A percentile compares a stretch with the other conserved stretches of the same genome.
phyloP scores from a whole-genome alignment of 2,329 filamentous ascomycete species.

The Cladobotryum protrusum region DNA sequence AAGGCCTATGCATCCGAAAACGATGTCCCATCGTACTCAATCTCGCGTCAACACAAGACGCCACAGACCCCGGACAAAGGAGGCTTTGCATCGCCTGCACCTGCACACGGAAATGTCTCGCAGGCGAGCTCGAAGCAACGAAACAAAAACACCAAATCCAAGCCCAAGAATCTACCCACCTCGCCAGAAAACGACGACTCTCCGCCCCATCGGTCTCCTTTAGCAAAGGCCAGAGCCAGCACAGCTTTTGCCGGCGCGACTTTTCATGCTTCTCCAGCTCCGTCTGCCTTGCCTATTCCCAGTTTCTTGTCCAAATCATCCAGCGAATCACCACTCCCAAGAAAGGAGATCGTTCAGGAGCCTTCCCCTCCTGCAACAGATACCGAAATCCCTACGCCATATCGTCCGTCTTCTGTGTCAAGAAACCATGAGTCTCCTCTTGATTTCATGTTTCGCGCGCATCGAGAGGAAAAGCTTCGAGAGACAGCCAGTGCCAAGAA shows the following conservation, averaged over 20 bases:
- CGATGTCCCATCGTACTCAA: conserved; percentile 32
- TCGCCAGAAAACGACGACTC: conserved; percentile 44
- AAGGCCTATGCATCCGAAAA: conserved; percentile 57
- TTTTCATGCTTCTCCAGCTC: conserved; percentile 90
- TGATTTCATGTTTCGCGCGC: conserved; percentile 84
- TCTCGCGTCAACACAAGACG: conserved; percentile 28
- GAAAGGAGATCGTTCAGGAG: conserved; percentile 33
- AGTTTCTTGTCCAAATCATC: conserved; percentile 75
- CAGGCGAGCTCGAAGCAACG: conserved; percentile 24
- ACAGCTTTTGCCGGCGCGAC: conserved; percentile 84
- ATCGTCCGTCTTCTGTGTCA: conserved; percentile 30
- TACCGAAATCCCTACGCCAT: conserved; percentile 42
- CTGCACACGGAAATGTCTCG: conserved; percentile 17
- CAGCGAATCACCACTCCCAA: conserved; percentile 50
- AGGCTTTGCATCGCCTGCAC: conserved; percentile 30
- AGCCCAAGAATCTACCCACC: conserved; percentile 23
- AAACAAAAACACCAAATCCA: conserved; percentile 26
- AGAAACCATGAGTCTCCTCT: conserved; percentile 63
- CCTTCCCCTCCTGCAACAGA: conserved; percentile 49
- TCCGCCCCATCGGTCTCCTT: conserved; percentile 32
- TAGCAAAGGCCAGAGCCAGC: conserved; percentile 39
- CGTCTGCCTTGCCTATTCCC: conserved; percentile 82
- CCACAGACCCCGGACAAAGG: conserved; percentile 44
- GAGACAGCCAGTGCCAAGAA: conserved; percentile 44
- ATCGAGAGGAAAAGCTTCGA: conserved; percentile 65